These are phyloP conservation scores for Trypanosoma cruzi DNA, from an alignment of 208 protist species.

Conservation along the genomic window DNA sequence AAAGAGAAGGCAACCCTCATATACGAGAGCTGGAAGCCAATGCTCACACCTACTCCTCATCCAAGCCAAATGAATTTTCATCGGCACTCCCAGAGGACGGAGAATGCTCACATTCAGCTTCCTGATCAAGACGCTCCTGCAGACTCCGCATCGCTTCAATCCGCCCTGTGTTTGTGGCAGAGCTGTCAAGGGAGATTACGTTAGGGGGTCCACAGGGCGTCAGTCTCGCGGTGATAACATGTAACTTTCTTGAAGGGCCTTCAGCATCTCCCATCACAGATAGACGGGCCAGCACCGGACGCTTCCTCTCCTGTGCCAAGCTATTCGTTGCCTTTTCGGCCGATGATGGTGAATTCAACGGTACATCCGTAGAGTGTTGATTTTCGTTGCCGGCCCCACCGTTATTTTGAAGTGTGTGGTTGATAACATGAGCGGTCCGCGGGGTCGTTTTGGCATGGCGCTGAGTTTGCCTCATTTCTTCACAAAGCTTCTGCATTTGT, in stretches of 20 bases:
- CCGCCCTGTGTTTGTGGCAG: slow-evolving; percentile 35
- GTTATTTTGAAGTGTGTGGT: background rate
- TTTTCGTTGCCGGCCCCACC: background rate
- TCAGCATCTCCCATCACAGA: background rate
- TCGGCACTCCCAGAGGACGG: slow-evolving; percentile 35
- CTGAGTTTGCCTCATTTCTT: slow-evolving; percentile 5
- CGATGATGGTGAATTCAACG: background rate
- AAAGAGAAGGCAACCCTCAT: background rate
- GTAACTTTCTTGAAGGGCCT: background rate
- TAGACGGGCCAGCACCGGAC: background rate
- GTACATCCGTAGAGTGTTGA: background rate
- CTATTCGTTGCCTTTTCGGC: background rate
- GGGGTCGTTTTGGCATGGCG: background rate
- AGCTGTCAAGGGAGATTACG: background rate
- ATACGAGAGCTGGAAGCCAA: background rate
- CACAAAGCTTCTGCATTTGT: slow-evolving; percentile 14
- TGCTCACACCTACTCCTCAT: slow-evolving; percentile 10
- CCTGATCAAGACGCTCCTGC: slow-evolving; percentile 49
- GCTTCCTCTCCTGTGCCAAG: background rate
- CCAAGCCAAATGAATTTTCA: slow-evolving; percentile 27
- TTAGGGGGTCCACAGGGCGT: background rate
- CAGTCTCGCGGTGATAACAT: slow-evolving; percentile 2
- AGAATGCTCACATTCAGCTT: slow-evolving; percentile 29
- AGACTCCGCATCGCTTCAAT: slow-evolving; percentile 55
- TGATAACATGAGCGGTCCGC: background rate